These are phyloP conservation scores for Chalaropsis thielavioides DNA, from an alignment of 2,329 filamentous ascomycete species.

Conservation along the genomic window DNA sequence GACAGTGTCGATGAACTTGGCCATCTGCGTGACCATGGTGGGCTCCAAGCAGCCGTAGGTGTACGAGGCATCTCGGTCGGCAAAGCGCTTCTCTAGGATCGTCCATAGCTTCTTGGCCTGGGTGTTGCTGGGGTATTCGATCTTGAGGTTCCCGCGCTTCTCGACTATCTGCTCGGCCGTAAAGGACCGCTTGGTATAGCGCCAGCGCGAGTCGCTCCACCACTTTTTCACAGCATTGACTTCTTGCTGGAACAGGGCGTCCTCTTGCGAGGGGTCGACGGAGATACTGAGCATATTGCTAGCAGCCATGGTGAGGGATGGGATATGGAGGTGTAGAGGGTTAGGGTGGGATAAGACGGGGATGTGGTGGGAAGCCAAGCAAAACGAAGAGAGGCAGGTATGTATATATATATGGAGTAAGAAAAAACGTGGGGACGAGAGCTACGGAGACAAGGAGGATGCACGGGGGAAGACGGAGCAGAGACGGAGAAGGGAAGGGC, in stretches of 20 bases:
- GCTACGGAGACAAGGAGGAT: background rate
- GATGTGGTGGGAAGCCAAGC: background rate
- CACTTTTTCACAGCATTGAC: conserved; percentile 81
- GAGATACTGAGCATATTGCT: conserved; percentile 48
- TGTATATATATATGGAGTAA: conserved; percentile 9
- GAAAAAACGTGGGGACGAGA: background rate
- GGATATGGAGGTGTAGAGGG: background rate
- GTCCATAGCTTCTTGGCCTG: conserved; percentile 92
- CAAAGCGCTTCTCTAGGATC: conserved; percentile 73
- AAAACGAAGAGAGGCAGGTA: background rate
- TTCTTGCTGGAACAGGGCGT: conserved; percentile 63
- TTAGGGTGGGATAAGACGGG: background rate
- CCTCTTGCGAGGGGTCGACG: conserved; percentile 42
- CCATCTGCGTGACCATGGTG: conserved; percentile 98
- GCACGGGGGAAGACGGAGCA: background rate
- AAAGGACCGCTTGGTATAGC: conserved; percentile 80
- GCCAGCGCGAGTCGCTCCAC: conserved; percentile 89
- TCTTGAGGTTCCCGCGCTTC: conserved; percentile 81
- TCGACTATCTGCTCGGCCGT: conserved; percentile 94
- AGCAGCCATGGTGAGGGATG: conserved; percentile 36
- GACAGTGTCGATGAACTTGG: conserved; percentile 94
- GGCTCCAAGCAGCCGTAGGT: conserved; percentile 97
- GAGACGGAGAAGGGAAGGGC: background rate
- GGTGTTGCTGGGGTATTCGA: conserved; percentile 79
- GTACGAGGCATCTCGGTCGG: conserved; percentile 62